Conservation (phyloP, 2,329 filamentous ascomycete genomes). For the Cladosporium cucumerinum region DNA sequence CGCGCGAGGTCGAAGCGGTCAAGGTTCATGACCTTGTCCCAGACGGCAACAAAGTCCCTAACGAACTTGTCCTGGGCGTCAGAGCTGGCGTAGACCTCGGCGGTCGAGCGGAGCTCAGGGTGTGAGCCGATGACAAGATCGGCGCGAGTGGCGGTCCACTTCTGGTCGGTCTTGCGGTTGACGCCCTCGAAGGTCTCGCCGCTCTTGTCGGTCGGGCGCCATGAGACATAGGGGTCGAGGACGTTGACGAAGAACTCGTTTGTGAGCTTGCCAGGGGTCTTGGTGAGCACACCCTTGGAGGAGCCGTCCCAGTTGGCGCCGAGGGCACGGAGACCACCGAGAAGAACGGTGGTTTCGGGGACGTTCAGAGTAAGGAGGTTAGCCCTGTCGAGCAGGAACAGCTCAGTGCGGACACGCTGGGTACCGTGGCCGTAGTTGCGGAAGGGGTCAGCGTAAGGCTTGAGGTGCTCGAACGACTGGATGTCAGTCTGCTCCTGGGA, state of each 20-base stretch:
- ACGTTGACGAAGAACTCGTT: conserved; percentile 83
- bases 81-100: conserved; percentile 64
- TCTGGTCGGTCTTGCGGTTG: conserved; percentile 63
- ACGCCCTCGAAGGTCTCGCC: conserved; percentile 60
- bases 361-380: conserved; percentile 67
- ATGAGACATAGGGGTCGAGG: conserved; percentile 63
- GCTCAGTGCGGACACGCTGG: conserved; percentile 60
- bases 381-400: conserved; percentile 68
- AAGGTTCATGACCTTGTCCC: conserved; percentile 71
- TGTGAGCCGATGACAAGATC: conserved; percentile 73
- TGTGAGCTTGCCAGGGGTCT: conserved; percentile 63
- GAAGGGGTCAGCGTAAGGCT: conserved; percentile 72
- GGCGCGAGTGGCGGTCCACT: conserved; percentile 66
- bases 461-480: conserved; percentile 61
- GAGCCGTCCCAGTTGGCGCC: conserved; percentile 71
- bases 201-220: conserved; percentile 55
- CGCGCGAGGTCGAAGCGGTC: conserved; percentile 62
- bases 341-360: conserved; percentile 66
- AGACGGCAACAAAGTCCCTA: conserved; percentile 67
- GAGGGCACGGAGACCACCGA: conserved; percentile 69
- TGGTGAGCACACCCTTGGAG: conserved; percentile 64
- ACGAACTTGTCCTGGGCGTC: conserved; percentile 64
- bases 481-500: conserved; percentile 69
- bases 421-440: conserved; percentile 70
- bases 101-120: conserved; percentile 66